Evolutionary conservation across 2,329 filamentous ascomycete species (phyloP).

Genomic region (Periglandula ipomoeae): DNA sequence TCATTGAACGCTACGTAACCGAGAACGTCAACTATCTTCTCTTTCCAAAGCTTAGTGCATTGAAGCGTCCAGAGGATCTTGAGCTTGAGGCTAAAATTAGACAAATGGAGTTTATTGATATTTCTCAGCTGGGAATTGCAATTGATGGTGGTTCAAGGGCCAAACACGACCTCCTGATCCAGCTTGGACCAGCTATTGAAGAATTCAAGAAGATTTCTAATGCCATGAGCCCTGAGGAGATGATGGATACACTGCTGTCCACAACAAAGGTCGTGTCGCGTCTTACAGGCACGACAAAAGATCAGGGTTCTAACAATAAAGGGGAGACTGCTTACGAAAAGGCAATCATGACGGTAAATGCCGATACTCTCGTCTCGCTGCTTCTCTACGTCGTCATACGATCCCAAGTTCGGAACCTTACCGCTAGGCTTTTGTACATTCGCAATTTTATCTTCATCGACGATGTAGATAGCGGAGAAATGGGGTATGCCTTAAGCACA

Average conservation of each 20-base stretch:
- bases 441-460: slow-evolving; percentile 97
- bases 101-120: slow-evolving; percentile 88
- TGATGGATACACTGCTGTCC: slow-evolving; percentile 70
- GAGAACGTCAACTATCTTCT: slow-evolving; percentile 88
- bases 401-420: slow-evolving; percentile 76
- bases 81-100: slow-evolving; percentile 84
- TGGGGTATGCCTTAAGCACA: slow-evolving; percentile 92
- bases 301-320: slow-evolving; percentile 22
- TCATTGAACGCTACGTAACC: slow-evolving; percentile 90
- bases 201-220: slow-evolving; percentile 79
- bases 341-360: slow-evolving; percentile 56
- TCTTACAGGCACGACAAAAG: slow-evolving; percentile 42
- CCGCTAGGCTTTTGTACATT: slow-evolving; percentile 88
- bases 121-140: slow-evolving; percentile 84
- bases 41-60: slow-evolving; percentile 70
- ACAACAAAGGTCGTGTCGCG: slow-evolving; percentile 79
- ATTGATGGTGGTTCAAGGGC: slow-evolving; percentile 70
- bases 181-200: slow-evolving; percentile 71
- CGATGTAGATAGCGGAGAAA: slow-evolving; percentile 91
- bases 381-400: slow-evolving; percentile 88
- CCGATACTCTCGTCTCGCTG: slow-evolving; percentile 86
- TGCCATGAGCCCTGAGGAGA: slow-evolving; percentile 75
- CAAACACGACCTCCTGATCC: slow-evolving; percentile 71
- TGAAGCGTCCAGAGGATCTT: slow-evolving; percentile 72
- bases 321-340: slow-evolving; percentile 36